Evolutionary conservation across 2,329 filamentous ascomycete species (phyloP).

Genomic region (Colletotrichum musicola): DNA sequence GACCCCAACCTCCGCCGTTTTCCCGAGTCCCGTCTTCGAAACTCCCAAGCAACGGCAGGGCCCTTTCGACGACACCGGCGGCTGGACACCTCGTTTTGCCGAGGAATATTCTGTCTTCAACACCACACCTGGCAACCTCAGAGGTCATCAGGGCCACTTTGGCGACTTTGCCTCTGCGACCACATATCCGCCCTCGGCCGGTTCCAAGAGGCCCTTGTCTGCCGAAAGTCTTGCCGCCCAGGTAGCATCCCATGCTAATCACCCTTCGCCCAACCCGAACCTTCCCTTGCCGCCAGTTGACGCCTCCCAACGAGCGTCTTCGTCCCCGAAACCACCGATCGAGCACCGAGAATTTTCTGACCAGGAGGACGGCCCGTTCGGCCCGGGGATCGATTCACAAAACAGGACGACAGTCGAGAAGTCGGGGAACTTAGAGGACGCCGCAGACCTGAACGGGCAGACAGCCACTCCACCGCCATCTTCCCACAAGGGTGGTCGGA

Average conservation of each 20-base stretch:
- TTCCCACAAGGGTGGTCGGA: constrained; percentile 66
- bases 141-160: constrained; percentile 59
- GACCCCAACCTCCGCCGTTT: constrained; percentile 66
- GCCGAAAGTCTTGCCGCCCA: constrained; percentile 62
- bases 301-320: constrained; percentile 68
- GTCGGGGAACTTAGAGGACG: constrained; percentile 55
- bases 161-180: constrained; percentile 55
- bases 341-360: constrained; percentile 47
- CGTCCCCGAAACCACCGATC: constrained; percentile 64
- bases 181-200: constrained; percentile 50
- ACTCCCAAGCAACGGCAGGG: constrained; percentile 65
- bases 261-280: constrained; percentile 67
- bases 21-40: constrained; percentile 68
- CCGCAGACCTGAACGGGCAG: constrained; percentile 57
- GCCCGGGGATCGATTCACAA: constrained; percentile 39
- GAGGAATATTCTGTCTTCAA: constrained; percentile 77
- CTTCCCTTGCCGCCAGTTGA: constrained; percentile 71
- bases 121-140: constrained; percentile 71
- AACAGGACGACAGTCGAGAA: constrained; percentile 59
- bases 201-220: constrained; percentile 66
- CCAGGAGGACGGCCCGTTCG: constrained; percentile 46
- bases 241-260: constrained; percentile 72
- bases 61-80: constrained; percentile 62
- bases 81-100: constrained; percentile 73
- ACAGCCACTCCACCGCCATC: constrained; percentile 73